These are phyloP conservation scores for Grosmannia penicillata DNA, from an alignment of 2,329 filamentous ascomycete species.

Conservation along the genomic window DNA sequence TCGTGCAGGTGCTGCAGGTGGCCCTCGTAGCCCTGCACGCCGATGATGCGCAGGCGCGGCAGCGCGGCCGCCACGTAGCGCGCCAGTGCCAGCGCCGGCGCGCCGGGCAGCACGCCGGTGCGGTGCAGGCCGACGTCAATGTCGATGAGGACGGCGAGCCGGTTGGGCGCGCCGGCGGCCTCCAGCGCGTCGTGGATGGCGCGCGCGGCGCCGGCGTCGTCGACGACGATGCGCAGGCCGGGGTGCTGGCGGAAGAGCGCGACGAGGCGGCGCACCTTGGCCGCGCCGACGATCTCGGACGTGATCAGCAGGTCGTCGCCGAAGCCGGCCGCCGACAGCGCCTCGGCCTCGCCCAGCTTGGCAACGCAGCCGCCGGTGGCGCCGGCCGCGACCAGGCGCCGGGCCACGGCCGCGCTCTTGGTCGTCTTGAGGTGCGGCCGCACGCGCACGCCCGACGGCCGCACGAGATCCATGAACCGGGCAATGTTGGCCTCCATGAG, in stretches of 20 bases:
- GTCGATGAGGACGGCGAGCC: conserved; percentile 28
- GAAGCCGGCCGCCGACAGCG: conserved; percentile 26
- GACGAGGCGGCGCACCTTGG: conserved; percentile 30
- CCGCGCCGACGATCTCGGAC: conserved; percentile 30
- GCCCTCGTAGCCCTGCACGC: conserved; percentile 37
- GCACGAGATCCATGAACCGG: conserved; percentile 27
- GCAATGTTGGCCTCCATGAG: conserved; percentile 35
- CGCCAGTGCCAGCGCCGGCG: conserved; percentile 23
- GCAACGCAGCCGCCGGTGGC: conserved; percentile 36
- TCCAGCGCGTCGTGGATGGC: conserved; percentile 28
- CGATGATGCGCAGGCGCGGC: conserved; percentile 26
- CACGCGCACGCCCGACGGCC: conserved; percentile 28
- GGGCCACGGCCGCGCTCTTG: conserved; percentile 30
- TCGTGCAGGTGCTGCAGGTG: conserved; percentile 36
- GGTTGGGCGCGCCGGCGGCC: conserved; percentile 19
- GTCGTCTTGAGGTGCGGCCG: conserved; percentile 39
- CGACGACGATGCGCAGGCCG: conserved; percentile 29
- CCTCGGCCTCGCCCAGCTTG: conserved; percentile 32
- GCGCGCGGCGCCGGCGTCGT: conserved; percentile 27
- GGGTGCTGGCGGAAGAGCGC: conserved; percentile 24
- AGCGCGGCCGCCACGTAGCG: conserved; percentile 19
- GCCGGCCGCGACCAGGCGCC: conserved; percentile 27
- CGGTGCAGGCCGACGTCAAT: conserved; percentile 34
- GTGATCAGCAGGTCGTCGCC: conserved; percentile 34
- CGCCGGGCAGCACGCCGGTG: conserved; percentile 28